Percentiles rank a stretch among this genome's conserved stretches.
Evolutionary conservation across 225 moss, liverwort and hornwort species (phyloP).

Genomic region (Pseudisothecium myosuroides): DNA sequence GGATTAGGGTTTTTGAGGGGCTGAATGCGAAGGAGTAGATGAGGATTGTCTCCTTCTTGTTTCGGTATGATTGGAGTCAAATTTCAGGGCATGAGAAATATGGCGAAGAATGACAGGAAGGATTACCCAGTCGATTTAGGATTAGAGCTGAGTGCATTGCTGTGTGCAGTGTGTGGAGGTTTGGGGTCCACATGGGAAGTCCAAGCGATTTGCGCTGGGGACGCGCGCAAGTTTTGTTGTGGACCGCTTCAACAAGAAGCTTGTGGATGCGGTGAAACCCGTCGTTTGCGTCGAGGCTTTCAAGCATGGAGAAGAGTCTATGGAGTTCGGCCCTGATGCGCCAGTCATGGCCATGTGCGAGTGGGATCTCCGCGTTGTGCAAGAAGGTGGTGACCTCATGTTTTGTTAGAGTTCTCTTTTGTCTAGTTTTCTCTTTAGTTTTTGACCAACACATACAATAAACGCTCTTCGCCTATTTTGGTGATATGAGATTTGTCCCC

Average conservation of each 20-base stretch:
- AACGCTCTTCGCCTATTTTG: too few species aligned
- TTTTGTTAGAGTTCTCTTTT: neutral
- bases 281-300: conserved; percentile 26
- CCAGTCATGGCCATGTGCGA: conserved; percentile 5
- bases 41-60: neutral
- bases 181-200: conserved; percentile 6
- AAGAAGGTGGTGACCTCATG: neutral
- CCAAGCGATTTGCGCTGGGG: conserved; percentile 16
- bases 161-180: too few species aligned
- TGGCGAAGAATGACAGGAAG: neutral
- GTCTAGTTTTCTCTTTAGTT: neutral
- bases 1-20: neutral
- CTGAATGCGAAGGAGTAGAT: neutral
- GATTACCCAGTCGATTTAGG: neutral
- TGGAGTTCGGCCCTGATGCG: conserved; percentile 30
- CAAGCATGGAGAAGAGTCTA: conserved; percentile 16
- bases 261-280: conserved; percentile 10
- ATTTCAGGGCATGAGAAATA: neutral
- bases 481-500: neutral
- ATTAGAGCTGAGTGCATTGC: neutral
- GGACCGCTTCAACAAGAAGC: conserved; percentile 24
- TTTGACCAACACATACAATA: neutral
- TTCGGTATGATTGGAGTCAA: neutral
- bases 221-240: conserved; percentile 19
- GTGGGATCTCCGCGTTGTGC: conserved; percentile 21